A percentile compares a stretch with the other conserved stretches of the same genome.
These are phyloP conservation scores for Geotrichum restrictum DNA, from an alignment of 1,139 yeast species.

Conservation along the genomic window DNA sequence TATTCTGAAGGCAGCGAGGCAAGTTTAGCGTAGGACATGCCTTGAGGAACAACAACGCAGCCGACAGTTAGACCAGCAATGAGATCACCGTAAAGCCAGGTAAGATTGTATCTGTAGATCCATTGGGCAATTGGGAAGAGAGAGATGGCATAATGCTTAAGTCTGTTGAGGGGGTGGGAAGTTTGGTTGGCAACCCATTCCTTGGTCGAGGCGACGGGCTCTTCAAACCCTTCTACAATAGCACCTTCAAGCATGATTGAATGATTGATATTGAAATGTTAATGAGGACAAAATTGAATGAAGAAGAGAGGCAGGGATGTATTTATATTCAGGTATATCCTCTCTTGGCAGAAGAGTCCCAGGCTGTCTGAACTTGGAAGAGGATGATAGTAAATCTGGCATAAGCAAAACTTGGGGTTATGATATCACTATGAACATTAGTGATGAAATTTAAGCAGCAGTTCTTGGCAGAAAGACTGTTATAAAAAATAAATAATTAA, in stretches of 20 bases:
- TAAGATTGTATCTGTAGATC: constrained; percentile 76
- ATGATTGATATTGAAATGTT: no score
- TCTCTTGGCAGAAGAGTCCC: no score
- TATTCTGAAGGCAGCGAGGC: constrained; percentile 80
- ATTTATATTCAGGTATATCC: no score
- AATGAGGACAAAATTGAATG: no score
- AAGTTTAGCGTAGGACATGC: constrained; percentile 89
- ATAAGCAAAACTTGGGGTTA: no score
- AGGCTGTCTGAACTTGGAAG: no score
- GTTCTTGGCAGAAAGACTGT: background rate
- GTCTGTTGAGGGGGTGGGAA: background rate
- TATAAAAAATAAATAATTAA: background rate
- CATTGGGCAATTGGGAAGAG: constrained; percentile 76
- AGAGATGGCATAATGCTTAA: constrained; percentile 50
- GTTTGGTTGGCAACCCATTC: constrained; percentile 2
- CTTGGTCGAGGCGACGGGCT: constrained; percentile 6
- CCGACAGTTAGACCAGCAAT: constrained; percentile 94
- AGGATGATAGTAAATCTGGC: no score
- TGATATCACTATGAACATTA: no score
- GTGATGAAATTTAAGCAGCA: background rate
- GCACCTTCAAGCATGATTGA: background rate
- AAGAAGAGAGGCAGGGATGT: no score
- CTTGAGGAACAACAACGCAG: constrained; percentile 87
- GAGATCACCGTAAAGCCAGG: constrained; percentile 78
- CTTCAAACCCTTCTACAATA: constrained; percentile 2